Base-by-base conservation (phyloP, 2,329 filamentous ascomycete species). In the Neobulgaria alba region DNA sequence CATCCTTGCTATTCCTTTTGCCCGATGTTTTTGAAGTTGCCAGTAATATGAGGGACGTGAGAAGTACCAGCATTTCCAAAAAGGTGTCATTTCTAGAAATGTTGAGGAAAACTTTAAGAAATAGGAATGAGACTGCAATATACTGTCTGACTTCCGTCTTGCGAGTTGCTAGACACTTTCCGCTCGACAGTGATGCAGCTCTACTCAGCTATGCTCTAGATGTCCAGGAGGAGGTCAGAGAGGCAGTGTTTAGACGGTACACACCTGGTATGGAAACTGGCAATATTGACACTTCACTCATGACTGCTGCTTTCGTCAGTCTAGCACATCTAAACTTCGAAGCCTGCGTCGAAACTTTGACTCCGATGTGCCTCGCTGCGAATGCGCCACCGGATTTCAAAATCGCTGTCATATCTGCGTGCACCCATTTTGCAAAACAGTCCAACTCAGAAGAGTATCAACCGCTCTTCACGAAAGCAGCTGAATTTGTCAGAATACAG, bases 1-100 rank as follows among this genome's bases (percentile, higher is more conserved):
- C 71, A 2, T 69, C 72, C 10, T 61, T 84, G 3, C 61, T 83
- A 8, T 72, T 83, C 43, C 65, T 84, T 7, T 63, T 82, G 7
- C 79, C 79, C 3, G 79, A 84, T 50, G 75, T 83, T 4, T 84
- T 84, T 49, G 77, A 82, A 58, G 76, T 82, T 23, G 79, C 78
- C 18, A 80, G 77, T 58, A 79, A 79, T 57, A 66, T 83, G 57
- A 69, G 77, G 43, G 77, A 82, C 48, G 70, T 71, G 20, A 82
- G 79, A 57, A 74, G 71, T 50, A 67, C 69, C 40, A 71, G 73
- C 50, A 73, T 82, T 58, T 67, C 71, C 12, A 84, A 83, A 60
- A 82, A 81, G 53, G 73, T 81, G 4, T 67, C 71, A 3, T 82
- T 82, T 49, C 63, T 84, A 12, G 79, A 83, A 45, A 68, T 68